Conservation (phyloP, 2,329 filamentous ascomycete species). For the Paracoccidioides lutzii region DNA sequence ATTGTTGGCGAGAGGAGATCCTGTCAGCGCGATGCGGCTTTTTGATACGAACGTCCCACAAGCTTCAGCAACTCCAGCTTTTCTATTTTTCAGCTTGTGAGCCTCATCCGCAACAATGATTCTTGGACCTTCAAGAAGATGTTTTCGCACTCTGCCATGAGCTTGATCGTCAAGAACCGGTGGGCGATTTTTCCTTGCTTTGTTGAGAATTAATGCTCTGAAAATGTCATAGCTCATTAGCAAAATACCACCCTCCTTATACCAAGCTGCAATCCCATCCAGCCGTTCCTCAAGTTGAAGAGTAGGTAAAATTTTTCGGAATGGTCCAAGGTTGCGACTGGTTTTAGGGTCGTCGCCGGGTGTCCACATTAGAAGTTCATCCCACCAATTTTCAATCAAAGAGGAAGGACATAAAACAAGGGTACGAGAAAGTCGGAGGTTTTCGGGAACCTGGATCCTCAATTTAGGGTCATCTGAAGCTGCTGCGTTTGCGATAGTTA, state of each 20-base stretch:
- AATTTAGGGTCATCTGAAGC: constrained; percentile 46
- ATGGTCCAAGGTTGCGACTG: not conserved
- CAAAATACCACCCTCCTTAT: constrained; percentile 54
- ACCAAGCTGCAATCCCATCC: constrained; percentile 46
- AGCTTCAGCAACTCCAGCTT: constrained; percentile 39
- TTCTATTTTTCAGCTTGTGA: constrained; percentile 60
- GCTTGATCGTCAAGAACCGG: constrained; percentile 22
- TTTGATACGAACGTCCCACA: constrained; percentile 51
- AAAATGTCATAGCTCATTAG: constrained; percentile 65
- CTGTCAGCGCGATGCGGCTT: constrained; percentile 70
- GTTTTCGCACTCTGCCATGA: constrained; percentile 30
- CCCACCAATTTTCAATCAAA: constrained; percentile 68
- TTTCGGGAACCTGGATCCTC: constrained; percentile 52
- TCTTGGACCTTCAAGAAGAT: constrained; percentile 49
- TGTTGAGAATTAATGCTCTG: constrained; percentile 30
- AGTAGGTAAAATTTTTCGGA: constrained; percentile 35
- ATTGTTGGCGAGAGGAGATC: constrained; percentile 74
- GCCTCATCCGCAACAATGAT: constrained; percentile 79
- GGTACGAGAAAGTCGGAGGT: constrained; percentile 49
- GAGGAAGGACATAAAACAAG: constrained; percentile 64
- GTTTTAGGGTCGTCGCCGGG: constrained; percentile 23
- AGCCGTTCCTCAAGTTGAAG: constrained; percentile 29
- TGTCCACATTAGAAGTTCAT: constrained; percentile 62
- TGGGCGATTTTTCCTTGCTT: constrained; percentile 15
- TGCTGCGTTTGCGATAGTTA: constrained; percentile 56